These are phyloP conservation scores for Solanum hybrid DNA, from an alignment of 305 asterid genomes.

Conservation along the genomic window DNA sequence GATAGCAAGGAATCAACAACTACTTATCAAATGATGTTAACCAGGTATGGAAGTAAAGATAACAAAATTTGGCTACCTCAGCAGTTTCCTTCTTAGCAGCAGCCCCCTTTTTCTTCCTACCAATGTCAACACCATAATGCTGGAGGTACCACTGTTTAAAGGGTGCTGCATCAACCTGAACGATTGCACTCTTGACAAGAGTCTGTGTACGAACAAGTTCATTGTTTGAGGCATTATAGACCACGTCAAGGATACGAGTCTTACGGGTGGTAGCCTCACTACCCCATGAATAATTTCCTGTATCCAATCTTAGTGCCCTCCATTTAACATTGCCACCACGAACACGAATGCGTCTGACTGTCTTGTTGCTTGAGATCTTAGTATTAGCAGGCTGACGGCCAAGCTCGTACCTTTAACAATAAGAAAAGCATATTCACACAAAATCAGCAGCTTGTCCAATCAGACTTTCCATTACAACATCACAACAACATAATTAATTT, in stretches of 20 bases:
- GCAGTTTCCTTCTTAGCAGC: slow-evolving; percentile 24
- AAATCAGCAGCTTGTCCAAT: not conserved
- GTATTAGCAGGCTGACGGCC: slow-evolving; percentile 58
- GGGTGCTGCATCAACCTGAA: slow-evolving; percentile 56
- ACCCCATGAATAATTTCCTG: slow-evolving; percentile 67
- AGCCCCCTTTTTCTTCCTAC: slow-evolving; percentile 42
- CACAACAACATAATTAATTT: not conserved
- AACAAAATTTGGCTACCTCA: slow-evolving; percentile 9
- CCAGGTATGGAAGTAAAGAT: not conserved
- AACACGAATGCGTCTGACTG: slow-evolving; percentile 44
- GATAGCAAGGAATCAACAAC: not conserved
- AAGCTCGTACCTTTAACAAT: slow-evolving; percentile 38
- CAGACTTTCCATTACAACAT: not conserved
- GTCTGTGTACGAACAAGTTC: slow-evolving; percentile 60
- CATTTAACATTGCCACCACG: slow-evolving; percentile 66
- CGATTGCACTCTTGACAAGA: slow-evolving; percentile 46
- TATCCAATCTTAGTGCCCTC: slow-evolving; percentile 59
- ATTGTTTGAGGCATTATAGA: slow-evolving; percentile 56
- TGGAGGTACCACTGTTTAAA: slow-evolving; percentile 60
- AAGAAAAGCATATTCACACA: not conserved
- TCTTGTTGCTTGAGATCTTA: slow-evolving; percentile 32
- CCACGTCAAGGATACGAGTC: slow-evolving; percentile 49
- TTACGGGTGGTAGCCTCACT: slow-evolving; percentile 54
- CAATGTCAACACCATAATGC: slow-evolving; percentile 54
- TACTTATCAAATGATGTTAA: not conserved